Base-by-base conservation (phyloP, 1,284 basidiomycete genomes). In the Ceratobasidium sp. region DNA sequence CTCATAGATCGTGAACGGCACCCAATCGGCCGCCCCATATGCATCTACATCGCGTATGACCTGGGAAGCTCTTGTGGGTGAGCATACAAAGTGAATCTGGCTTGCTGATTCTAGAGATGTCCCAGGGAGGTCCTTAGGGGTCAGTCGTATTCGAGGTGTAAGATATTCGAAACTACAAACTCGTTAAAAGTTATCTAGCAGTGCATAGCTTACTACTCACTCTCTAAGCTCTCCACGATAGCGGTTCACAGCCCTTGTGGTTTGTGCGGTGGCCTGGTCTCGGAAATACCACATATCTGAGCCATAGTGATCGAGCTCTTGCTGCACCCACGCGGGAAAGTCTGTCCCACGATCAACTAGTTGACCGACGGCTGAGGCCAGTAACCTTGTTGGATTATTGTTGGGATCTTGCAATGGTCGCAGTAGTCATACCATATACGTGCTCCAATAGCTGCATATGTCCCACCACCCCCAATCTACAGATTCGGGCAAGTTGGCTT, bases 391-490 rank as follows among this genome's bases (percentile, higher is more conserved):
- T 83, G 67, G 39, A 81, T 82, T 7, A 80, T n/a, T n/a, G n/a
- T n/a, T n/a, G n/a, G 80, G 0, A 80, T 79, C 80, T 83, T 84
- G 13, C 56, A 20, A 3, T 39, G 79, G 20, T 42, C 39, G n/a
- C n/a, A n/a, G 42, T 15, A 46, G 33, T 15, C 68, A 58, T 76
- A 94, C 95, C 95, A 95, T 83, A 97, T 90, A 53, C 95, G 89
- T 28, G 94, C 92, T 4, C 95, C 95, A 58, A 97, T 88, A 58
- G 88, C 86, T 77, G 84, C 84, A 75, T 86, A 86, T 12, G 88
- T 94, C 0, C 97, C 97, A n/a, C n/a, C n/a, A 0, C 97, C 97
- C 44, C 97, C 97, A 79, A 98, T 95, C 94, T 97, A 80, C n/a
- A n/a, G 79, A 28, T 77, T 80, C 56, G 81, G 33, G 55, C 58